Evolutionary conservation across 805 yeast genomes (phyloP), one percentile per base, ranked within the genome.

Genomic region (Cyberlindnera lachancei): DNA sequence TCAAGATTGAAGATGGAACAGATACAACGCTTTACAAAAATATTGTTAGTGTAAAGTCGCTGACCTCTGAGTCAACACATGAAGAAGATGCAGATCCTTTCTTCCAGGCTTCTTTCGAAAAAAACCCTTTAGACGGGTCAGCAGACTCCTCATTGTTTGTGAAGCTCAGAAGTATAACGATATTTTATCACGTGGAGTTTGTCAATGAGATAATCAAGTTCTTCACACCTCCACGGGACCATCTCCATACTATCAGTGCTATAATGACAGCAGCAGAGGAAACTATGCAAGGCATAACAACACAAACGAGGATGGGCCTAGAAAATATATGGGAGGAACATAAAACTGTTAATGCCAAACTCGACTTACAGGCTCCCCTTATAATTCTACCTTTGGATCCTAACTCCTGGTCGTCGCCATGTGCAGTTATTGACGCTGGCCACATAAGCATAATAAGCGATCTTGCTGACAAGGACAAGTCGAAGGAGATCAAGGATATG

Each of bases 281-380:
- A 0, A 88, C 96, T 0, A 81, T 92, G 36, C 96, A 87, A 49
- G 96, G 94, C 2, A 64, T 92, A 41, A 79, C 96, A 0, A 66
- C 78, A 17, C 95, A 87, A 52, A 92, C 97, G 0, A 66, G 96
- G 48, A 69, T 92, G 40, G 97, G 97, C 0, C 66, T 92, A 15
- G 94, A 90, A 58, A 87, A 92, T 44, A 92, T 96, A 0, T 66
- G 94, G 45, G 95, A 87, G 40, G 95, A 90, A 47, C 99, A 92
- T 58, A 88, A 87, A 52, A 90, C 97, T 0, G 58, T 87, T 36
- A 79, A 87, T 49, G 72, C 87, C 17, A 76, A 83, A 47, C 69
- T 92, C 40, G 97, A 94, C 57, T 64, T 94, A 27, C 96, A 88
- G 50, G 95, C 97, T 0, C 99, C 99, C 0, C 63, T 92, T 43